phyloP scores from a whole-genome alignment of 371 early-diverging fungal species.

The Rhizopus arrhizus region DNA sequence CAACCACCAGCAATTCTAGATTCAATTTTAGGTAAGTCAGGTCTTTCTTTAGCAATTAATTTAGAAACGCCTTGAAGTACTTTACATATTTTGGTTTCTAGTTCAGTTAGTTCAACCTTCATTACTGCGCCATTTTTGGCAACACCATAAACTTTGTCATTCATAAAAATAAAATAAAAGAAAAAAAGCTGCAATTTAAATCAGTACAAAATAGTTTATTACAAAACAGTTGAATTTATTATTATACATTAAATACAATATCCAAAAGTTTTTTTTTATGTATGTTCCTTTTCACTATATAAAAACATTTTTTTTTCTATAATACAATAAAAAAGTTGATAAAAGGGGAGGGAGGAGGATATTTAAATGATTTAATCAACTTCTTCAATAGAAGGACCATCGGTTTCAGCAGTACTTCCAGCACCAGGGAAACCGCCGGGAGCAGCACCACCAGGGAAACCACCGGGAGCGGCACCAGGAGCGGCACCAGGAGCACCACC shows the following conservation, averaged over 20 bases:
- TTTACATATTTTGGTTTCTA: constrained; percentile 65
- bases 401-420: constrained; percentile 77
- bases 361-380: constrained; percentile 43
- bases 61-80: constrained; percentile 62
- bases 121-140: constrained; percentile 42
- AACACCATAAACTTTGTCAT: constrained; percentile 32
- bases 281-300: no score
- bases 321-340: no score
- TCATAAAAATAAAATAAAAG: not conserved
- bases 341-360: no score
- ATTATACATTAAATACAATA: no score
- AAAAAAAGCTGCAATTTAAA: no score
- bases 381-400: constrained; percentile 53
- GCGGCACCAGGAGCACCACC: constrained; percentile 29
- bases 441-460: constrained; percentile 62
- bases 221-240: no score
- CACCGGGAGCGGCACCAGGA: constrained; percentile 58
- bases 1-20: constrained; percentile 98
- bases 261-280: no score
- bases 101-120: constrained; percentile 52
- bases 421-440: constrained; percentile 83
- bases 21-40: constrained; percentile 60
- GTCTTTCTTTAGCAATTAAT: constrained; percentile 51
- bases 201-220: no score
- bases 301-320: no score